Evolutionary conservation across 768 basidiomycete genomes (phyloP), one percentile per base, ranked within the genome.

Genomic region (Coprinopsis cinerea): DNA sequence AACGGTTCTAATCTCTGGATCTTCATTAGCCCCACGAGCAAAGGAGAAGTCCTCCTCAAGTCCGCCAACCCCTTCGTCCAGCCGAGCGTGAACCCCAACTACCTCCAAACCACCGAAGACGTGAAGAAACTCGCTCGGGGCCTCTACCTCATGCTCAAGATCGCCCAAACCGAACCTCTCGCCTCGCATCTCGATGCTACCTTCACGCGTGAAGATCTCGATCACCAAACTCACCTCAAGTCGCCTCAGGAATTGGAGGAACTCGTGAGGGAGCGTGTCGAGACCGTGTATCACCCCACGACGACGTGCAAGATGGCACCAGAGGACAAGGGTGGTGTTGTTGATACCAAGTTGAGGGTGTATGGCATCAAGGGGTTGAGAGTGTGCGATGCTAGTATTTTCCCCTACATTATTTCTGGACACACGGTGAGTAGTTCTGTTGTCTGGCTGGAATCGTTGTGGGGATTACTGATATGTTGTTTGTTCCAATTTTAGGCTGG

Each of bases 201-300:
- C 6, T 61, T 61, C 53, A 61, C 49, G 11, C 55, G 62, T 22
- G 57, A 62, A 1, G 63, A 68, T 18, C 68, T 78, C 13, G 76
- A 78, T 52, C 72, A 73, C 44, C 52, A 57, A 25, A 52, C 66
- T 23, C 61, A 70, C 47, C 53, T 62, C 22, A 69, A 72, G 48
- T 63, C 64, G 23, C 69, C 77, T 46, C 67, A 62, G n/a, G 73
- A 76, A 46, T 47, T 78, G 2, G 67, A 64, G 34, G 65, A 71
- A 14, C 25, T 74, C 17, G 63, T 78, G n/a, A 60, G 64, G 30
- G 64, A 69, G 14, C 68, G 72, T 20, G 58, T 72, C 1, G 69
- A 72, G 53, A 77, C 76, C n/a, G 58, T 76, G 22, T 78, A 75
- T 55, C 76, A 77, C 53, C 75, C 74, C 0, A 61, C 69, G 1